Base-by-base conservation (phyloP, 768 basidiomycete genomes). In the Solioccasus polychromus region DNA sequence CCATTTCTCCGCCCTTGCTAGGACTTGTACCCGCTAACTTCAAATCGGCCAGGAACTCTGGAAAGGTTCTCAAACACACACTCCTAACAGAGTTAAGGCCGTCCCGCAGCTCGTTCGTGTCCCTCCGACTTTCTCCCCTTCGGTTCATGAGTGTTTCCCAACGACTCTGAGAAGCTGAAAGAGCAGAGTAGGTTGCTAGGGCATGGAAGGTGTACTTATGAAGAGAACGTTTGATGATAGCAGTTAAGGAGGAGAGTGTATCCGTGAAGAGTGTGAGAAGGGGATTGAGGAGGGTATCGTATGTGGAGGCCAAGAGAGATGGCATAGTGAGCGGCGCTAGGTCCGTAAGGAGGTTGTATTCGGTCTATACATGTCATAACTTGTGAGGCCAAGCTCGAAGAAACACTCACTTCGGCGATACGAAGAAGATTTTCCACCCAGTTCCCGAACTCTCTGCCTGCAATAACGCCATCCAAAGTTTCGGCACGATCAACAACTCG, bases 151-250 rank as follows among this genome's bases (percentile, higher is more conserved):
- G 57, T 2, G 75, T 76, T 25, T 89, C 86, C 85, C 86, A 91
- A 10, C 76, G 74, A 1, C 68, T 64, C 56, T 88, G 84, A 5
- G 77, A 68, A 0, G 68, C 66, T 0, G 79, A 69, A 34, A 91
- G 68, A 7, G 77, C 70, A 28, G 81, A 76, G 53, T 85, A 87
- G 3, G 81, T 74, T 2, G 85, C 77, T 4, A 91, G 75, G 0
- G 88, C 87, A n/a, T 89, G 78, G 65, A 90, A 89, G 1, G 80
- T 80, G 62, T 88, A 80, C 62, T 82, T 82, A 59, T 85, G 81
- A n/a, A 91, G 71, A 1, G 84, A 80, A 24, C 82, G 82, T 63
- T 91, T 90, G 64, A 85, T 80, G 17, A 88, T 72, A 9, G 75
- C 66, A 19, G 76, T 75, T 19, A 92, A 71, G 3, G 83, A 79